Evolutionary conservation across 257 asterid species (phyloP), one percentile per base, ranked within the genome.

Genomic region (Plantago ovata): DNA sequence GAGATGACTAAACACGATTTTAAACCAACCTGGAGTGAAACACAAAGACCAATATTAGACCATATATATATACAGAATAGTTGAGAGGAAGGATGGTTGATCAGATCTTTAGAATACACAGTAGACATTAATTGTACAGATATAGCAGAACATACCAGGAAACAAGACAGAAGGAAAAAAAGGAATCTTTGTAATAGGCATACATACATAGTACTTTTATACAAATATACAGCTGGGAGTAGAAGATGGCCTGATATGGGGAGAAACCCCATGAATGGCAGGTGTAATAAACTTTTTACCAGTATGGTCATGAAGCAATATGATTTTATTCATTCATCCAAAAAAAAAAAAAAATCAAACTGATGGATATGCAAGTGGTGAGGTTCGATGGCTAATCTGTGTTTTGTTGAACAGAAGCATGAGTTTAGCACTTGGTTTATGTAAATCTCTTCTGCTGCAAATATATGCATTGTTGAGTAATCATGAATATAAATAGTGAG

Each of bases 221-320:
- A 14, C 10, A 0, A 22, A 13, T 9, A 8, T 42, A 15, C 6
- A 42, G 36, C 14, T 16, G 23, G 42, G 40, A 59, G 9, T 8
- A 58, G 20, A 51, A 33, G 51, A 58, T 43, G 23, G 54, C 61
- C 65, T 70, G 13, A 41, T 3, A 24, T 33, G 82, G 76, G 77
- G 69, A 76, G 63, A 51, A 66, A 69, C 46, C 68, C 73, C 61
- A 14, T 10, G 15, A 53, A 55, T 49, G 71, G 56, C 75, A 64
- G 54, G 52, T 53, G 45, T 13, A 48, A 10, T 50, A 38, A 33
- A 20, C 23, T 11, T 33, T n/a, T 44, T n/a, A n/a, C n/a, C n/a
- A n/a, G n/a, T n/a, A n/a, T n/a, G n/a, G n/a, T n/a, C n/a, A 5
- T 24, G 32, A 24, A 24, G 32, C 2, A 24, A 5, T 2, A 24